These are phyloP conservation scores for Novakomyces olei DNA, from an alignment of 805 yeast genomes.

Conservation along the genomic window DNA sequence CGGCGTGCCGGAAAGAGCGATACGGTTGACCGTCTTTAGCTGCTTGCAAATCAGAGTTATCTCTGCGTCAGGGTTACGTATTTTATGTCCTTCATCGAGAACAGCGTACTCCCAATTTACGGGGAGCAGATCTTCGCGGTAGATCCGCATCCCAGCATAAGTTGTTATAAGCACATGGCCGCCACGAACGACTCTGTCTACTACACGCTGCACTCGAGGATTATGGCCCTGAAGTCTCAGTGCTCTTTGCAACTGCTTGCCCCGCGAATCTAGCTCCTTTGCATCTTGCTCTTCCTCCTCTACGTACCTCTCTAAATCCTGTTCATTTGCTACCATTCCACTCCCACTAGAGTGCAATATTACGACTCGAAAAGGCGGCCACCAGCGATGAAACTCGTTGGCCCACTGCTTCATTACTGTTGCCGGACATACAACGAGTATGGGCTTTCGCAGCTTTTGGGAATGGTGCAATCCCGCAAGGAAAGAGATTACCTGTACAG, in stretches of 20 bases:
- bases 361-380: conserved; percentile 81
- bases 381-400: conserved; percentile 89
- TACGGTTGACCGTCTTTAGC: conserved; percentile 58
- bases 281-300: conserved; percentile 15
- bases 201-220: conserved; percentile 10
- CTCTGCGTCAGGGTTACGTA: conserved; percentile 80
- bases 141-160: conserved; percentile 62
- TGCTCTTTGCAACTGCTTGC: conserved; percentile 5
- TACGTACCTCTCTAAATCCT: no score
- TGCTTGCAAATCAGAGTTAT: conserved; percentile 72
- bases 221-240: conserved; percentile 6
- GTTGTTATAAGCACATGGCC: conserved; percentile 85
- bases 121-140: conserved; percentile 39
- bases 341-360: conserved; percentile 82
- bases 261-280: conserved; percentile 24
- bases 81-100: conserved; percentile 91
- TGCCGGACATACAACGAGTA: conserved; percentile 81
- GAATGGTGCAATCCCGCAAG: conserved; percentile 79
- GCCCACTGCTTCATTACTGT: conserved; percentile 94
- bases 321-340: conserved; percentile 34
- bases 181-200: conserved; percentile 13
- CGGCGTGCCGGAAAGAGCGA: conserved; percentile 88
- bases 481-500: conserved; percentile 79
- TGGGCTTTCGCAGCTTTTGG: conserved; percentile 50
- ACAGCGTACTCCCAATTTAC: conserved; percentile 75